Base-by-base conservation (phyloP, 495 filamentous ascomycete genomes). In the Bacidia gigantensis region DNA sequence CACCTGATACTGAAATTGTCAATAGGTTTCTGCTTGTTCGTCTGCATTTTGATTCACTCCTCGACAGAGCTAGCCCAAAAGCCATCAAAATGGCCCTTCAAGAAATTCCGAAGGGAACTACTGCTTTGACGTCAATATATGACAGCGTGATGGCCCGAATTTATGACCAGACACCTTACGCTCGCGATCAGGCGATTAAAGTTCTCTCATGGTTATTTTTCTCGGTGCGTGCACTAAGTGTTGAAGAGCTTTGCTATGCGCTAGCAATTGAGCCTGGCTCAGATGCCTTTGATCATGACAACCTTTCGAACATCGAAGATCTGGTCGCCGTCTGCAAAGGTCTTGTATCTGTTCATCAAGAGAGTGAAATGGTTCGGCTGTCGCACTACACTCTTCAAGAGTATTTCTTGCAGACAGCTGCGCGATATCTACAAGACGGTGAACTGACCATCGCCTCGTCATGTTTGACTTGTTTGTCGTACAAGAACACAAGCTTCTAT, bases 211-310 rank as follows among this genome's bases (percentile, higher is more conserved):
- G 60, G 60, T 23, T 62, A 25, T 48, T 32, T 29, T 57, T 52
- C 42, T 54, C 59, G 25, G 39, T 26, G 21, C 46, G 58, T 32
- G 40, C 50, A 5, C 42, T 61, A 22, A 48, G 50, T 2, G 18
- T 35, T 3, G 10, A 35, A 25, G 59, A 61, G 21, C 62, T 72
- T 11, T 56, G 62, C 42, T 64, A 67, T 50, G 67, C 67, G 0
- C 54, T 72, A 14, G 61, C 66, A n/a, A 58, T 74, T 0, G 58
- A 71, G 35, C 1, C 25, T 0, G 60, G 50, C 11, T 43, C 40
- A 20, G 24, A 38, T 10, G 53, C 38, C 14, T 53, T 80, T 3
- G 66, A 77, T 39, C 22, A 58, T 18, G 65, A 70, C 0, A 63
- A 67, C 23, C 3, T 78, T 0, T 46, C 63, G 2, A 40, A 67